These are phyloP conservation scores for Rostrohypoxylon terebratum DNA, from an alignment of 495 filamentous ascomycete species.

Conservation along the genomic window DNA sequence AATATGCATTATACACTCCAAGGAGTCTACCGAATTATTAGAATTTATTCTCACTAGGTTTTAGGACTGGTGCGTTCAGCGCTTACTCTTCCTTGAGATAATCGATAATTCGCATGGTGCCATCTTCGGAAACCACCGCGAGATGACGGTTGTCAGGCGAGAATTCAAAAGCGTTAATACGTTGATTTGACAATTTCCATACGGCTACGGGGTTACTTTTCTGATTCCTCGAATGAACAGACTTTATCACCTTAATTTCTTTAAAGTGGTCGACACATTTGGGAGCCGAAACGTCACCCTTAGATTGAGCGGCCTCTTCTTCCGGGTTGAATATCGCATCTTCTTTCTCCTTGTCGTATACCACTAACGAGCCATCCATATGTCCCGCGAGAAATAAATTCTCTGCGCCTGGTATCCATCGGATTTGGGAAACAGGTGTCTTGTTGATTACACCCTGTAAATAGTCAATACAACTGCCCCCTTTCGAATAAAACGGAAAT, in stretches of 20 bases:
- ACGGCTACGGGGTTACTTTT: constrained; percentile 90
- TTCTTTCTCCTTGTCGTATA: constrained; percentile 99
- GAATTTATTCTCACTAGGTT: neutral
- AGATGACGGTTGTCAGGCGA: constrained; percentile 86
- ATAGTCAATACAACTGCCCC: constrained; percentile 25
- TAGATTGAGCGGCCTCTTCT: constrained; percentile 56
- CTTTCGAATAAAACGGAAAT: neutral
- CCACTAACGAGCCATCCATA: constrained; percentile 91
- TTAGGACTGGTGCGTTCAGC: neutral
- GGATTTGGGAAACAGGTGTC: constrained; percentile 85
- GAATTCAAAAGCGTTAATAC: constrained; percentile 89
- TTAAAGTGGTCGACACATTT: constrained; percentile 51
- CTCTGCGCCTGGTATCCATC: constrained; percentile 95
- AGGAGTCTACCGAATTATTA: constrained; percentile 67
- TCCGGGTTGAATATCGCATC: constrained; percentile 73
- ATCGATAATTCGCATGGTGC: constrained; percentile 87
- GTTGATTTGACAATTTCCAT: constrained; percentile 91
- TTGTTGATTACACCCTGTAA: constrained; percentile 82
- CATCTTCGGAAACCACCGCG: constrained; percentile 94
- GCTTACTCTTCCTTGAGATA: constrained; percentile 89
- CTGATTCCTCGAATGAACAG: constrained; percentile 90
- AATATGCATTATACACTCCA: constrained; percentile 89
- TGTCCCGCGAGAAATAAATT: constrained; percentile 93
- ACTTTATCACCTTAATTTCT: constrained; percentile 77
- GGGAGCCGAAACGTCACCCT: constrained; percentile 57